Percentiles rank a stretch among this genome's conserved stretches.
Conservation (phyloP, 805 yeast species). For the Debaryomyces prosopidis region DNA sequence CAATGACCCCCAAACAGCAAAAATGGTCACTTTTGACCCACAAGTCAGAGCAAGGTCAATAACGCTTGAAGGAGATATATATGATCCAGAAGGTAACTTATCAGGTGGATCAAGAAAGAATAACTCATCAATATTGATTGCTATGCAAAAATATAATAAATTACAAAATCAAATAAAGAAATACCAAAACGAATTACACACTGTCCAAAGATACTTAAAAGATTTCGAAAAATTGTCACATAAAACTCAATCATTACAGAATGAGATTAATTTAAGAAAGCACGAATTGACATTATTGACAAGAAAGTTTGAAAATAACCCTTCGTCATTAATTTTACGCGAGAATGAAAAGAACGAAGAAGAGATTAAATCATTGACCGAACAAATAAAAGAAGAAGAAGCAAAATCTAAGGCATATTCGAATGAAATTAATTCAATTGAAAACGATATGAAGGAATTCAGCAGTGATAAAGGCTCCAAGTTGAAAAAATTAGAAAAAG, state of each 20-base stretch:
- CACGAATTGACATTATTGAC: slow-evolving; percentile 61
- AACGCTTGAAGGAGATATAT: slow-evolving; percentile 89
- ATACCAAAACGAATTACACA: slow-evolving; percentile 44
- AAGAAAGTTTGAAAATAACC: slow-evolving; percentile 55
- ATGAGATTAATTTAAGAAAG: slow-evolving; percentile 53
- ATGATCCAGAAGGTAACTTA: slow-evolving; percentile 93
- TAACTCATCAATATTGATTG: slow-evolving; percentile 57
- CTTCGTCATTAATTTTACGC: slow-evolving; percentile 54
- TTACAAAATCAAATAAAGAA: slow-evolving; percentile 37
- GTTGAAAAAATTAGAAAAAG: slow-evolving; percentile 60
- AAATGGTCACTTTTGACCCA: slow-evolving; percentile 84
- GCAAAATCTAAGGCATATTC: slow-evolving; percentile 29
- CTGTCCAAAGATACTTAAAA: slow-evolving; percentile 40
- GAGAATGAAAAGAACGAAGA: slow-evolving; percentile 45
- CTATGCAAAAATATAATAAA: slow-evolving; percentile 64
- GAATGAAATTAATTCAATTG: slow-evolving; percentile 52
- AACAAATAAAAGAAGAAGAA: slow-evolving; percentile 37
- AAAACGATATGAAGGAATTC: slow-evolving; percentile 81
- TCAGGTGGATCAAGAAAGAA: slow-evolving; percentile 89
- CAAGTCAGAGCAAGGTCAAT: slow-evolving; percentile 77
- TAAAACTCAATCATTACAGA: slow-evolving; percentile 56
- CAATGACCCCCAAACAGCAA: slow-evolving; percentile 84
- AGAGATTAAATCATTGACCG: slow-evolving; percentile 47
- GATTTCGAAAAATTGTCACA: slow-evolving; percentile 45
- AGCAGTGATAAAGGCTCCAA: slow-evolving; percentile 77